Percentiles rank a stretch among this genome's conserved stretches.
phyloP scores from a whole-genome alignment of 495 filamentous ascomycete genomes.

The Aspergillus panamensis region DNA sequence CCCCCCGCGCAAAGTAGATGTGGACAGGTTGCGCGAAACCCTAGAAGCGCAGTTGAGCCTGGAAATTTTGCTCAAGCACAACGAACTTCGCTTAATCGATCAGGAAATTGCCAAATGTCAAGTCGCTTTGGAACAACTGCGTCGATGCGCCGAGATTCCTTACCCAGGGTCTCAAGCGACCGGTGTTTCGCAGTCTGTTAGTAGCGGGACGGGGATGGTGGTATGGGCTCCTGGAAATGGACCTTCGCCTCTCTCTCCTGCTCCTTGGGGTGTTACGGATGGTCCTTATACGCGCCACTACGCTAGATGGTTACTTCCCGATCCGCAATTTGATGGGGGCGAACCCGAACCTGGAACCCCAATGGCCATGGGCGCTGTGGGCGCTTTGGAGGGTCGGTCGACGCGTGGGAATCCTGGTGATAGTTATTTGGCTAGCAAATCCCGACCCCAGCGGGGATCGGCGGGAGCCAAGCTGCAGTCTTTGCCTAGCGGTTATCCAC shows the following conservation, averaged over 20 bases:
- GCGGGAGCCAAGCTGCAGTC: conserved; percentile 63
- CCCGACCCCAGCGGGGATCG: conserved; percentile 59
- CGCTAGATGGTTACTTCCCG: conserved; percentile 86
- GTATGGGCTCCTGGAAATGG: conserved; percentile 56
- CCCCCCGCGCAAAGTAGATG: conserved; percentile 27
- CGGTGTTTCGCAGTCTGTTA: conserved; percentile 60
- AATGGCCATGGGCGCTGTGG: conserved; percentile 30
- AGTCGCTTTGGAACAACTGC: conserved; percentile 89
- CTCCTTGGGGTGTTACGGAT: conserved; percentile 85
- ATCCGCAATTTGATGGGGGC: conserved; percentile 78
- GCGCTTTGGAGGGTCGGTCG: conserved; percentile 56
- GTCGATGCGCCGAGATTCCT: conserved; percentile 85
- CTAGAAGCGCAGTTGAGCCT: conserved; percentile 84
- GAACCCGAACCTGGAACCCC: conserved; percentile 37
- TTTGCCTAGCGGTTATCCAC: conserved; percentile 67
- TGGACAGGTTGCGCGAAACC: conserved; percentile 56
- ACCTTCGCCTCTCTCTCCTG: conserved; percentile 57
- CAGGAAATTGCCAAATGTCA: conserved; percentile 96
- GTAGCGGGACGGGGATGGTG: conserved; percentile 65
- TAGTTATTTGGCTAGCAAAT: conserved; percentile 51
- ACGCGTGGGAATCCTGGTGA: conserved; percentile 72
- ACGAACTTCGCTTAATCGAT: conserved; percentile 89
- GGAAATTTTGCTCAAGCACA: conserved; percentile 90
- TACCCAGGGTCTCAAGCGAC: conserved; percentile 68
- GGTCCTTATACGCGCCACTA: conserved; percentile 94